phyloP scores from a whole-genome alignment of 495 filamentous ascomycete species.

The Parathielavia hyrcaniae region DNA sequence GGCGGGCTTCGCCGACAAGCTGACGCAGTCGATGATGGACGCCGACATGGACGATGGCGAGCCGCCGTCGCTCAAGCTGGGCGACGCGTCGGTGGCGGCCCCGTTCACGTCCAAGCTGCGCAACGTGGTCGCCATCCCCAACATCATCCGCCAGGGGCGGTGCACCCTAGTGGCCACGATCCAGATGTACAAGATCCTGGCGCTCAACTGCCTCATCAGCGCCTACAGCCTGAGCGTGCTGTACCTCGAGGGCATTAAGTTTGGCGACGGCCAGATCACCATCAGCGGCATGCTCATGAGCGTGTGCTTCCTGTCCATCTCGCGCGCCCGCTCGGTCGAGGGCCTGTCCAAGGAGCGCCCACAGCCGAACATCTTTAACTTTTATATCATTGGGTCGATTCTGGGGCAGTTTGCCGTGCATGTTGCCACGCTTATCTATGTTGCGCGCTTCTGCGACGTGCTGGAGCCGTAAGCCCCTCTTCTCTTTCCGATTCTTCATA shows the following conservation, averaged over 20 bases:
- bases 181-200: conserved; percentile 99
- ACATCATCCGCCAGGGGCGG: conserved; percentile 95
- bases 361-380: conserved; percentile 98
- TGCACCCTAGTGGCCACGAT: conserved; percentile 97
- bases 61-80: conserved; percentile 92
- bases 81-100: conserved; percentile 93
- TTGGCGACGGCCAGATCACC: conserved; percentile 95
- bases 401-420: conserved; percentile 97
- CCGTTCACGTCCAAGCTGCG: conserved; percentile 97
- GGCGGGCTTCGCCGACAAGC: conserved; percentile 74
- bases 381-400: conserved; percentile 96
- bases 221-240: conserved; percentile 95
- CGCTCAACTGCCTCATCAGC: conserved; percentile 95
- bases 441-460: conserved; percentile 78
- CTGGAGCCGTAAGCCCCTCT: conserved; percentile 65
- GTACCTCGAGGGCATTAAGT: conserved; percentile 98
- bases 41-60: conserved; percentile 71
- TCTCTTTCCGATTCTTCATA: background rate
- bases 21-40: conserved; percentile 86
- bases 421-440: conserved; percentile 88
- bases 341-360: conserved; percentile 93
- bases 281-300: conserved; percentile 99
- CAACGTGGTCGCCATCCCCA: conserved; percentile 94
- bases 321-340: conserved; percentile 90
- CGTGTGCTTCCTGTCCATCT: conserved; percentile 97